These are phyloP conservation scores for Starmerella lactis-condensi DNA, from an alignment of 805 yeast species.

Conservation along the genomic window DNA sequence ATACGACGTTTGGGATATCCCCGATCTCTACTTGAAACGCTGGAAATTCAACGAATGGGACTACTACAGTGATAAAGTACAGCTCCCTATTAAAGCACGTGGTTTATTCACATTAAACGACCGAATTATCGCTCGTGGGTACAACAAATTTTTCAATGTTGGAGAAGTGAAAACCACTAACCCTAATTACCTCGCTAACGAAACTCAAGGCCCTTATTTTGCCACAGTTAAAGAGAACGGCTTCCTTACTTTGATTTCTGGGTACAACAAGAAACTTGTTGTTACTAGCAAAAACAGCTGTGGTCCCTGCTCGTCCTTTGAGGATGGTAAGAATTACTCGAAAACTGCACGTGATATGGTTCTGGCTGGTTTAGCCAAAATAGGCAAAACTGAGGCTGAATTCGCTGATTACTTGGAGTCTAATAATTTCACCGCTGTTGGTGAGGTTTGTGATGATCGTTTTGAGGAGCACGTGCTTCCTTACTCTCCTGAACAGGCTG, in stretches of 20 bases:
- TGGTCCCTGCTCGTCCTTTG: slow-evolving; percentile 33
- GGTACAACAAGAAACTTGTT: slow-evolving; percentile 54
- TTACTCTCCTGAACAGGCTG: slow-evolving; percentile 48
- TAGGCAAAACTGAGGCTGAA: slow-evolving; percentile 27
- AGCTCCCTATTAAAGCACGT: slow-evolving; percentile 58
- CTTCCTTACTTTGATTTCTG: slow-evolving; percentile 71
- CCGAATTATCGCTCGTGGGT: slow-evolving; percentile 60
- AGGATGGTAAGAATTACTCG: slow-evolving; percentile 45
- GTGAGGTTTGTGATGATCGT: slow-evolving; percentile 77
- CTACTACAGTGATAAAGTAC: slow-evolving; percentile 36
- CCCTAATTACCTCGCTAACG: slow-evolving; percentile 27
- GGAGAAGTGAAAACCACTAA: slow-evolving; percentile 42
- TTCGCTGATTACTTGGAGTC: slow-evolving; percentile 39
- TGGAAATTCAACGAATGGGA: slow-evolving; percentile 93
- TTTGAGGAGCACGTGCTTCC: slow-evolving; percentile 88
- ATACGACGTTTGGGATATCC: slow-evolving; percentile 18
- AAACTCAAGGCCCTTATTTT: slow-evolving; percentile 58
- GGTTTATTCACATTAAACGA: slow-evolving; percentile 49
- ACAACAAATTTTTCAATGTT: slow-evolving; percentile 81
- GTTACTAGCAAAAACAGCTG: slow-evolving; percentile 87
- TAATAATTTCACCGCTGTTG: slow-evolving; percentile 60
- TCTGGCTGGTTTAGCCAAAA: slow-evolving; percentile 30
- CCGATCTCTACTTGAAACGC: slow-evolving; percentile 17
- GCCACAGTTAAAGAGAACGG: slow-evolving; percentile 84
- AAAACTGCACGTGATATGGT: slow-evolving; percentile 46